phyloP scores from a whole-genome alignment of 1,284 basidiomycete species.

The Ceratobasidium sp. region DNA sequence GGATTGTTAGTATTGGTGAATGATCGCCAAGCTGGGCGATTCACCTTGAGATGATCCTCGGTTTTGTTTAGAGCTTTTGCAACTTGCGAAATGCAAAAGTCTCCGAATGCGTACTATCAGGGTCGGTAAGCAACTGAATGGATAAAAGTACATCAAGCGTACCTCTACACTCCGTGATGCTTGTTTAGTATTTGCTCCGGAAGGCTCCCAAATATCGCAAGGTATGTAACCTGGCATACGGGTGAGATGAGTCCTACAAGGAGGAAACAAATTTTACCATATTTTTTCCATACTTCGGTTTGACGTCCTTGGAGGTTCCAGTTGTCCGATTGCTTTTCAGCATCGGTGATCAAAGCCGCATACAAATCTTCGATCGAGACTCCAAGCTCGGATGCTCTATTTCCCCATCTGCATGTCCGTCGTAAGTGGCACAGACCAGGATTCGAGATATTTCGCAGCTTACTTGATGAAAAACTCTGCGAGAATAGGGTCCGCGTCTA shows the following conservation, averaged over 20 bases:
- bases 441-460: slow-evolving; percentile 45
- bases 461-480: slow-evolving; percentile 77
- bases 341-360: slow-evolving; percentile 69
- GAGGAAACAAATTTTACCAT: slow-evolving; percentile 55
- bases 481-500: slow-evolving; percentile 74
- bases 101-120: slow-evolving; percentile 56
- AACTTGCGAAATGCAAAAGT: slow-evolving; percentile 75
- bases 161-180: slow-evolving; percentile 73
- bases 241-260: slow-evolving; percentile 3
- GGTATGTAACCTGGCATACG: slow-evolving; percentile 65
- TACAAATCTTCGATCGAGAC: slow-evolving; percentile 67
- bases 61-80: slow-evolving; percentile 66
- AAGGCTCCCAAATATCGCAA: slow-evolving; percentile 65
- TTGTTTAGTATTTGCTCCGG: slow-evolving; percentile 71
- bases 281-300: slow-evolving; percentile 68
- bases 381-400: slow-evolving; percentile 62
- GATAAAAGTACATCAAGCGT: slow-evolving; percentile 43
- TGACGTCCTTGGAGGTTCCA: slow-evolving; percentile 76
- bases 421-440: neutral
- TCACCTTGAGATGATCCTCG: slow-evolving; percentile 65
- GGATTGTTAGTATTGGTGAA: neutral
- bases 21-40: neutral
- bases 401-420: slow-evolving; percentile 23
- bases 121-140: slow-evolving; percentile 2
- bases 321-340: slow-evolving; percentile 69